Base-by-base conservation (phyloP, 805 yeast genomes). In the Barnettozyma wickerhamii region DNA sequence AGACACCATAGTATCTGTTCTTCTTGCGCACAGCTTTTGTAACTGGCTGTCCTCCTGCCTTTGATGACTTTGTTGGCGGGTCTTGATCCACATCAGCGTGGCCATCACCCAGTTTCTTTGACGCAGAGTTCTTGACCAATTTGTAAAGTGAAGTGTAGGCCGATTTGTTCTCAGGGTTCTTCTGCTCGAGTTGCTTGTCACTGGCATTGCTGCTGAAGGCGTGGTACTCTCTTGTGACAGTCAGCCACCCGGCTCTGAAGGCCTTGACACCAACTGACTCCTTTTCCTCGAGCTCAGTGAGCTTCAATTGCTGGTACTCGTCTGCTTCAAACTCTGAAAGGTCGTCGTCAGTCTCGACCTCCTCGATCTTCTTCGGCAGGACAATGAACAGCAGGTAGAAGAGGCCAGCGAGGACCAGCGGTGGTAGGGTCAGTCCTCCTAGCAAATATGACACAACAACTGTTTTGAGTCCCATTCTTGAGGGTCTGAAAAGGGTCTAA, bases 361-460 rank as follows among this genome's bases (percentile, higher is more conserved):
- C 51, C 18, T 53, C 61, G 18, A 42, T 49, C 26, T 50, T 57
- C 37, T 48, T 53, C 35, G 31, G 43, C 19, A 64, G 47, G 19
- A 53, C 33, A 45, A 47, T 38, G 51, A 59, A 66, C 35, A 71
- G 63, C 28, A 68, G 49, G 48, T 60, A 74, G 15, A 74, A 44
- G 26, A 72, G 56, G 1, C 56, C 51, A 2, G 70, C 23, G 0
- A 79, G 28, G 2, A 76, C 42, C 28, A 81, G 45, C 1, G 95
- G 96, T 18, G 87, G 60, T 47, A 90, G 77, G 0, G 96, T 87
- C 7, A 88, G 37, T 0, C 96, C 96, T 6, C 97, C 97, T 3
- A 84, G 33, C 2, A 87, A 37, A 56, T 87, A 88, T 0, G 72
- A 65, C 15, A 66, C 50, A 0, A 80, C 6, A 6, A 47, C 4